Evolutionary conservation across 352 stramenopile genomes (phyloP).

Genomic region (Phytophthora boehmeriae): DNA sequence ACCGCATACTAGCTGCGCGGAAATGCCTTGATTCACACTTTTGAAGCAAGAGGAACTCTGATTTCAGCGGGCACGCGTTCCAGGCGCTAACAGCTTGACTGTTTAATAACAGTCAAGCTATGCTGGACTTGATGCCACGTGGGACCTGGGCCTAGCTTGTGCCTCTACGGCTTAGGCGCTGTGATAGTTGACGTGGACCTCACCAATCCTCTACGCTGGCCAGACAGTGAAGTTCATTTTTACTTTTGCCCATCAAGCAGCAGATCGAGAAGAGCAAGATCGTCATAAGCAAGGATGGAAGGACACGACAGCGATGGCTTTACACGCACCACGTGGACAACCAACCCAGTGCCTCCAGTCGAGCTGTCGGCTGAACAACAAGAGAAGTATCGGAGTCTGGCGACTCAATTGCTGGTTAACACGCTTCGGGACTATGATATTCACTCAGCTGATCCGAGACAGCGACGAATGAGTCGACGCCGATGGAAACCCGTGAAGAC

Average conservation of each 20-base stretch:
- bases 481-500: slow-evolving; percentile 36
- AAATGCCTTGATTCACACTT: slow-evolving; percentile 9
- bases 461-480: slow-evolving; percentile 36
- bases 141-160: not conserved
- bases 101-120: not conserved
- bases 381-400: slow-evolving; percentile 32
- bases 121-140: slow-evolving; percentile 4
- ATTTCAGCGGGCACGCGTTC: slow-evolving; percentile 8
- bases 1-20: not conserved
- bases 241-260: slow-evolving; percentile 20
- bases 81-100: not conserved
- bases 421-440: slow-evolving; percentile 40
- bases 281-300: slow-evolving; percentile 9
- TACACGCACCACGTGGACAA: slow-evolving; percentile 32
- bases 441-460: slow-evolving; percentile 32
- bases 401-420: slow-evolving; percentile 33
- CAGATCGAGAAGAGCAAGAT: slow-evolving; percentile 1
- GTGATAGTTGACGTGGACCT: slow-evolving; percentile 6
- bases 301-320: slow-evolving; percentile 23
- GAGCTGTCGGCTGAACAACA: slow-evolving; percentile 23
- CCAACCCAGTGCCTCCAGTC: slow-evolving; percentile 24
- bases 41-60: slow-evolving; percentile 8
- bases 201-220: not conserved
- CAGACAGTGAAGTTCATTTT: slow-evolving; percentile 17
- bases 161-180: slow-evolving; percentile 16